Evolutionary conservation across 164 flowering plant genomes (phyloP).

Genomic region (Chloranthus sessilifolius): DNA sequence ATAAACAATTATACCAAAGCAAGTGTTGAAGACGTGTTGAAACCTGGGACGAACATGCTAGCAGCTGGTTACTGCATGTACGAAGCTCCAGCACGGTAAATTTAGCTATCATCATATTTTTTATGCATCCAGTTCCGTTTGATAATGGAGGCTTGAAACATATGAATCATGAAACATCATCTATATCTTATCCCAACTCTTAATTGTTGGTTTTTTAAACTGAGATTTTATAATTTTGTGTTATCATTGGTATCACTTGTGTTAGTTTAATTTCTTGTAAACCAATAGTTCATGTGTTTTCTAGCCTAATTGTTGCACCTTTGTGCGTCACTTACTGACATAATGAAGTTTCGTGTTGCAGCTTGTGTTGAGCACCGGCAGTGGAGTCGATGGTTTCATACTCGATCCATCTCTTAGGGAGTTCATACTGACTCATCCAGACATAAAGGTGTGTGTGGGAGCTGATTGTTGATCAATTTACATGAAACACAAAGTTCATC

Average conservation of each 20-base stretch:
- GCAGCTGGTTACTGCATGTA: slow-evolving; percentile 99
- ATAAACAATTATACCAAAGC: slow-evolving; percentile 50
- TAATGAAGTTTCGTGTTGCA: slow-evolving; percentile 28
- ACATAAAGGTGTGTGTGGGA: slow-evolving; percentile 76
- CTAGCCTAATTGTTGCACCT: too few relatives aligned
- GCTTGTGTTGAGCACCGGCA: slow-evolving; percentile 91
- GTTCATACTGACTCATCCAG: slow-evolving; percentile 95
- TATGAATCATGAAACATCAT: not conserved
- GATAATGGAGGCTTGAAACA: slow-evolving; percentile 4
- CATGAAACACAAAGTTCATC: too few relatives aligned
- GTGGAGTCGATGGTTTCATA: slow-evolving; percentile 92
- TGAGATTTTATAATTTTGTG: not conserved
- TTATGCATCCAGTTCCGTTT: too few relatives aligned
- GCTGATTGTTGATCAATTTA: too few relatives aligned
- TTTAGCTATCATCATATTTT: not conserved
- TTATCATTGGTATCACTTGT: not conserved
- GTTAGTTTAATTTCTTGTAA: not conserved
- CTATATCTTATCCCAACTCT: not conserved
- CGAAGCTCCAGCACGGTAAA: slow-evolving; percentile 94
- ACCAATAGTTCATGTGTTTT: slow-evolving; percentile 2
- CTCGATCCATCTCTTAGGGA: slow-evolving; percentile 98
- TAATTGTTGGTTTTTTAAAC: not conserved
- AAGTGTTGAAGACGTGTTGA: slow-evolving; percentile 69
- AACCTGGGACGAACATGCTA: slow-evolving; percentile 84
- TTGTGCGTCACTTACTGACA: too few relatives aligned